These are phyloP conservation scores for Lablab purpureus DNA, from an alignment of 306 rosid genomes.

Conservation along the genomic window DNA sequence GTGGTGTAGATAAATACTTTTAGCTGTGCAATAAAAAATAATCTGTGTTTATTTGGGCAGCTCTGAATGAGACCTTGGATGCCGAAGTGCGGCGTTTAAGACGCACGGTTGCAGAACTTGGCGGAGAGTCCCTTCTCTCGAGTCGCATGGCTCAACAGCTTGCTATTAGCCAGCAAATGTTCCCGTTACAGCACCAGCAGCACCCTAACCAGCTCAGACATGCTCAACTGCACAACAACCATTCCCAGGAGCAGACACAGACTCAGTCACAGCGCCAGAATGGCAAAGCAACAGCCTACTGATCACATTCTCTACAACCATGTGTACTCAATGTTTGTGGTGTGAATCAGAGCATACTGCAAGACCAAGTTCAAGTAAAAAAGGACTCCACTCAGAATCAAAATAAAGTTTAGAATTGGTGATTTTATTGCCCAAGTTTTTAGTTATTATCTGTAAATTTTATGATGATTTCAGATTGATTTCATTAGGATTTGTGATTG, in stretches of 20 bases:
- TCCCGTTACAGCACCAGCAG: slow-evolving; percentile 61
- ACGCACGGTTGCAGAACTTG: slow-evolving; percentile 58
- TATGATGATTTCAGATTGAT: slow-evolving; percentile 4
- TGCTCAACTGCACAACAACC: slow-evolving; percentile 47
- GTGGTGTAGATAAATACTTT: slow-evolving; percentile 24
- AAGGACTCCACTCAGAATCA: not conserved
- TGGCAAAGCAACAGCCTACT: slow-evolving; percentile 52
- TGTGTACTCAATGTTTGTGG: slow-evolving; percentile 17
- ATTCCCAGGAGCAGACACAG: slow-evolving; percentile 47
- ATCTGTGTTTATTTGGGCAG: slow-evolving; percentile 52
- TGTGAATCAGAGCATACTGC: not conserved
- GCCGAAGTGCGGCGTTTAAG: slow-evolving; percentile 78
- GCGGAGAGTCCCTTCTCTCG: slow-evolving; percentile 65
- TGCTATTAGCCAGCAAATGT: slow-evolving; percentile 65
- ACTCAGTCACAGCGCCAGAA: slow-evolving; percentile 51
- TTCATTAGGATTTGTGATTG: not conserved
- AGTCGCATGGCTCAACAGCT: slow-evolving; percentile 67
- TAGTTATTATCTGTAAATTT: not conserved
- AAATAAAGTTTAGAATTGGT: not conserved
- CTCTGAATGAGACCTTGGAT: slow-evolving; percentile 79
- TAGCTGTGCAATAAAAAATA: not conserved
- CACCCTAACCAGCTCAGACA: slow-evolving; percentile 55
- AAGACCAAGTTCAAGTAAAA: not conserved
- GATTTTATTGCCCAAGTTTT: not conserved
- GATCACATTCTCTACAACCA: slow-evolving; percentile 39